Evolutionary conservation across 2,329 filamentous ascomycete genomes (phyloP).

Genomic region (Phoma sp.): DNA sequence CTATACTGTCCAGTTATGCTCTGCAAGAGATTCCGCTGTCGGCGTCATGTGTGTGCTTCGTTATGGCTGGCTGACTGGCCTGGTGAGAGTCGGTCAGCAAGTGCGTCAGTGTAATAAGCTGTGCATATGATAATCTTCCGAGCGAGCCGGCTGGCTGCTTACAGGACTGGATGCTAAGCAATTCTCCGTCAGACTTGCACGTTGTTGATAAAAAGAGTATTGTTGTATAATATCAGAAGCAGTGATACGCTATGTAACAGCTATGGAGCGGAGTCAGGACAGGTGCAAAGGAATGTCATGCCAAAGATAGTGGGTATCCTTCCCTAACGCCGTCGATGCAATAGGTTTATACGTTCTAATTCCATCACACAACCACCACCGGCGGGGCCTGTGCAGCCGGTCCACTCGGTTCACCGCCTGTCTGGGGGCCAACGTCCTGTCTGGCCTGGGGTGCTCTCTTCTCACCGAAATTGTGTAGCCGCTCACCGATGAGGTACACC

Average conservation of each 20-base stretch:
- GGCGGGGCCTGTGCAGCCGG: not conserved
- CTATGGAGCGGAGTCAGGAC: not conserved
- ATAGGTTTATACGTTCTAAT: not conserved
- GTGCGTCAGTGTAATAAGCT: slow-evolving; percentile 1
- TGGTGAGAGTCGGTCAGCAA: not conserved
- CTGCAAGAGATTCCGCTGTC: no score
- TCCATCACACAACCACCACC: not conserved
- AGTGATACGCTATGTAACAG: not conserved
- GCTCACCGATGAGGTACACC: slow-evolving; percentile 92
- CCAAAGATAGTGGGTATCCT: slow-evolving; percentile 9
- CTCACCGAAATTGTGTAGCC: slow-evolving; percentile 91
- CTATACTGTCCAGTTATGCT: not conserved
- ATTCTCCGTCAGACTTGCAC: no score
- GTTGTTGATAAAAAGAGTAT: no score
- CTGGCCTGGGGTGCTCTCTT: slow-evolving; percentile 29
- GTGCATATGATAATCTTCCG: not conserved
- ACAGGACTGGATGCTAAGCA: no score
- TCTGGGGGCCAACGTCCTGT: slow-evolving; percentile 1
- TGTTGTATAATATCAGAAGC: not conserved
- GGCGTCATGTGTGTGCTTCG: no score
- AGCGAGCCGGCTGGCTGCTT: not conserved
- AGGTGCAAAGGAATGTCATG: slow-evolving; percentile 9
- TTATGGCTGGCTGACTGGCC: no score
- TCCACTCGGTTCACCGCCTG: not conserved
- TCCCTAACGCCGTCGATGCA: slow-evolving; percentile 8